These are phyloP conservation scores for Debaryomyces coudertii DNA, from an alignment of 1,139 yeast species.

Conservation along the genomic window DNA sequence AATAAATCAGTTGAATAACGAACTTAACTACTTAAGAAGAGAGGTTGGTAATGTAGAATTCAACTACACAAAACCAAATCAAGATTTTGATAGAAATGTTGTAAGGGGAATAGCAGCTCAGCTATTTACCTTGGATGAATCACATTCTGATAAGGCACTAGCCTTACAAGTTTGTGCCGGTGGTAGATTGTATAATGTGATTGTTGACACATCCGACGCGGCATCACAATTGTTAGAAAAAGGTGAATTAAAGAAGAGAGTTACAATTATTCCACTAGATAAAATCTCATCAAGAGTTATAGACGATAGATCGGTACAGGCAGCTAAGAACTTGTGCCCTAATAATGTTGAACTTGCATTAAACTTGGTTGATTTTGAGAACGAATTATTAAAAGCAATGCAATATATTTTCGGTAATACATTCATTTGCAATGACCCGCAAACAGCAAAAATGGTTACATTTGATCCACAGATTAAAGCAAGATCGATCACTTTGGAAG, in stretches of 20 bases:
- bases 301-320: constrained; percentile 43
- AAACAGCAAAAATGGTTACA: constrained; percentile 84
- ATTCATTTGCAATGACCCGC: constrained; percentile 82
- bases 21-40: constrained; percentile 61
- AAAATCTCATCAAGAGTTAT: constrained; percentile 68
- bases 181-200: constrained; percentile 83
- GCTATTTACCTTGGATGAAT: constrained; percentile 65
- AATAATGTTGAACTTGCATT: constrained; percentile 87
- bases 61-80: constrained; percentile 64
- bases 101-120: constrained; percentile 93
- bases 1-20: constrained; percentile 42
- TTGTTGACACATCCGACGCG: constrained; percentile 84
- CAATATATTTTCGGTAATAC: constrained; percentile 89
- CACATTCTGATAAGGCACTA: constrained; percentile 64
- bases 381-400: constrained; percentile 79
- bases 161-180: constrained; percentile 97
- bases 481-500: constrained; percentile 89
- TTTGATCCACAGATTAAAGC: constrained; percentile 81
- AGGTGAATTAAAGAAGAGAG: constrained; percentile 79
- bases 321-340: constrained; percentile 76
- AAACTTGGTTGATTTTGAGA: constrained; percentile 73
- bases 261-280: constrained; percentile 90
- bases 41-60: constrained; percentile 78
- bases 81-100: constrained; percentile 59
- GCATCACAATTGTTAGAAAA: constrained; percentile 80